Base-by-base conservation (phyloP, 2,329 filamentous ascomycete species). In the Colletotrichum sp. region DNA sequence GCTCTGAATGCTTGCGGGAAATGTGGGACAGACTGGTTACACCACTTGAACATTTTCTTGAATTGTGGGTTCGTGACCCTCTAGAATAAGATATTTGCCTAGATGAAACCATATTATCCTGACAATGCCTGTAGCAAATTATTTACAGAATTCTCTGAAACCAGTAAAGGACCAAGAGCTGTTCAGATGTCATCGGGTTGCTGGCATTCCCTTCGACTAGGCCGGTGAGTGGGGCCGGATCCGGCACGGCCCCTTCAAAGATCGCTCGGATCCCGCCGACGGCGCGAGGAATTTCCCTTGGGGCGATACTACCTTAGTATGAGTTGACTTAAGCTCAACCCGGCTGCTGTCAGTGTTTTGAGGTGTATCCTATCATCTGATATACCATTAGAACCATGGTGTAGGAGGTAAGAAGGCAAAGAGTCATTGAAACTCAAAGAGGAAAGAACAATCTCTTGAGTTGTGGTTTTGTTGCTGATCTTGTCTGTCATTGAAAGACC, bases 201-300 rank as follows among this genome's bases (percentile, higher is more conserved):
- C 24, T 24, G 24, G 24, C 24, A 24, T 24, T 24, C 24, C 24
- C 24, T 24, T 24, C 24, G 24, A 24, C 24, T 24, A 24, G 24
- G 24, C 26, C 36, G 28, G 18, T 2, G 63, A 18, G 73, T 60
- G 64, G 64, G 73, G 64, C 69, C 57, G 69, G 18, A 8, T 68
- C 63, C 57, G 63, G 63, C 68, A 55, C 72, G 72, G 62, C 49
- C 68, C 72, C 30, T 75, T 3, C n/a, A 10, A 67, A 32, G 62
- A 71, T 75, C 62, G 55, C 63, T 62, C 63, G 18, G 69, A 75
- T 68, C 26, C 44, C 62, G 16, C 68, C 62, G 49, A 52, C 52
- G 13, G 39, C 28, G 55, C 68, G 52, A 72, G 72, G 62, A 67
- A 52, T 16, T 39, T 44, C 62, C 52, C 39, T 72, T 2, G 6